Evolutionary conservation across 2,329 filamentous ascomycete genomes (phyloP).

Genomic region (Ophiocordyceps sinensis): DNA sequence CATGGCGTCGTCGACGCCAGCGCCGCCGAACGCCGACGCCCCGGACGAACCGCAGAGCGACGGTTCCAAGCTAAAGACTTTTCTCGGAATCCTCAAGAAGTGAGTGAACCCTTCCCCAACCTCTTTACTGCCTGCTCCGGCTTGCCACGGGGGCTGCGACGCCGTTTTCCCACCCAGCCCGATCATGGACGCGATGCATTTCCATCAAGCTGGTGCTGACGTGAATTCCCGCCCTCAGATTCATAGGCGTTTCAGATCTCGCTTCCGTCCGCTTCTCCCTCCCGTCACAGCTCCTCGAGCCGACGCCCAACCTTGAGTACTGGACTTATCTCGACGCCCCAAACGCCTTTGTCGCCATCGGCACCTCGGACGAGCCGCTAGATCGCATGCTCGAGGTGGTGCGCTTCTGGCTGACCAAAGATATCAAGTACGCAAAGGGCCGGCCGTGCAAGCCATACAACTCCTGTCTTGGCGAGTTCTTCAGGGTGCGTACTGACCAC

Average conservation of each 20-base stretch:
- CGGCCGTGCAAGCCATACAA: constrained; percentile 99
- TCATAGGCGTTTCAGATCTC: constrained; percentile 92
- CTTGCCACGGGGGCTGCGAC: too few species aligned
- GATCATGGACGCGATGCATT: neutral
- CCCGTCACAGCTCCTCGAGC: constrained; percentile 87
- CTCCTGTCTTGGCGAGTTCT: constrained; percentile 92
- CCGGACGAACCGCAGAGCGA: constrained; percentile 50
- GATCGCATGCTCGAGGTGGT: constrained; percentile 91
- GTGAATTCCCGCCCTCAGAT: constrained; percentile 36
- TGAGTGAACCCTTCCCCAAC: constrained; percentile 42
- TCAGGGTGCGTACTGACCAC: constrained; percentile 47
- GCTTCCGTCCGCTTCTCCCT: constrained; percentile 92
- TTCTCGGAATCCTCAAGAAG: constrained; percentile 78
- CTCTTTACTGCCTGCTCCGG: neutral
- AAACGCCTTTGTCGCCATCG: constrained; percentile 71
- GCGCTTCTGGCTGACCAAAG: constrained; percentile 98
- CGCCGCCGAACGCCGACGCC: constrained; percentile 15
- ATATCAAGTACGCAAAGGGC: constrained; percentile 96
- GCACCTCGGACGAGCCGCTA: constrained; percentile 79
- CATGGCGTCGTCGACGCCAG: constrained; percentile 24
- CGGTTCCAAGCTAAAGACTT: constrained; percentile 76
- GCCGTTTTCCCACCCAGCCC: too few species aligned
- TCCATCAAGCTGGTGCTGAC: constrained; percentile 2
- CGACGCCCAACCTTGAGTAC: constrained; percentile 94
- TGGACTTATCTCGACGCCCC: constrained; percentile 97